Conservation (phyloP, 345 rosid genomes). For the Laguncularia racemosa region DNA sequence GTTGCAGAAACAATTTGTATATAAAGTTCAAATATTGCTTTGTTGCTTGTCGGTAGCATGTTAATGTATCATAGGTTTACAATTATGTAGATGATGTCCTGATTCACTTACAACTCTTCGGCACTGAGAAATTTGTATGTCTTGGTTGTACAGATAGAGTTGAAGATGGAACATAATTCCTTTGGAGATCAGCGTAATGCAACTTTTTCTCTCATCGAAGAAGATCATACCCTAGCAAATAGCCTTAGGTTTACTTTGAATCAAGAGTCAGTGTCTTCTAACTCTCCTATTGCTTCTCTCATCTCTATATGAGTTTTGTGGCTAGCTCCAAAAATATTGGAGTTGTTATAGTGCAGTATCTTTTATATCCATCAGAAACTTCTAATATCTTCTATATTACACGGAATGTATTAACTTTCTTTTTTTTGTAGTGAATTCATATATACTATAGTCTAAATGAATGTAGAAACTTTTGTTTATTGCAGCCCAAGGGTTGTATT, state of each 20-base stretch:
- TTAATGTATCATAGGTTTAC: too few relatives aligned
- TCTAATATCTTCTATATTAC: too few relatives aligned
- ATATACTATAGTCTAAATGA: not conserved
- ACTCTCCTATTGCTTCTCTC: not conserved
- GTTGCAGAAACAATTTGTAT: too few relatives aligned
- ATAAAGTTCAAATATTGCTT: too few relatives aligned
- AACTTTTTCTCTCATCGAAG: conserved; percentile 61
- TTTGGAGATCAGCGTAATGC: conserved; percentile 44
- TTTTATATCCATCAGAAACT: too few relatives aligned
- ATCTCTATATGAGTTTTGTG: not conserved
- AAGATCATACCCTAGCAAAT: conserved; percentile 87
- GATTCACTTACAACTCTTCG: too few relatives aligned
- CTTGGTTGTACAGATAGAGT: conserved; percentile 1
- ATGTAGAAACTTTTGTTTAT: conserved; percentile 4
- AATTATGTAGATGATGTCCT: too few relatives aligned
- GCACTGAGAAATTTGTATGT: not conserved
- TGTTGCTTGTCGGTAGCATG: too few relatives aligned
- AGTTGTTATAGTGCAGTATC: too few relatives aligned
- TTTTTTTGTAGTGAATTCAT: not conserved
- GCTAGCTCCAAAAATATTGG: too few relatives aligned
- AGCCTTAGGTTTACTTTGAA: conserved; percentile 72
- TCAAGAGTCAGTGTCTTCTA: conserved; percentile 64
- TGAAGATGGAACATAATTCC: conserved; percentile 68
- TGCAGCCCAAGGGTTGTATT: conserved; percentile 74
- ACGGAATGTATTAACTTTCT: not conserved